Conservation (phyloP, 2,329 filamentous ascomycete genomes). For the Mariannaea sp. region DNA sequence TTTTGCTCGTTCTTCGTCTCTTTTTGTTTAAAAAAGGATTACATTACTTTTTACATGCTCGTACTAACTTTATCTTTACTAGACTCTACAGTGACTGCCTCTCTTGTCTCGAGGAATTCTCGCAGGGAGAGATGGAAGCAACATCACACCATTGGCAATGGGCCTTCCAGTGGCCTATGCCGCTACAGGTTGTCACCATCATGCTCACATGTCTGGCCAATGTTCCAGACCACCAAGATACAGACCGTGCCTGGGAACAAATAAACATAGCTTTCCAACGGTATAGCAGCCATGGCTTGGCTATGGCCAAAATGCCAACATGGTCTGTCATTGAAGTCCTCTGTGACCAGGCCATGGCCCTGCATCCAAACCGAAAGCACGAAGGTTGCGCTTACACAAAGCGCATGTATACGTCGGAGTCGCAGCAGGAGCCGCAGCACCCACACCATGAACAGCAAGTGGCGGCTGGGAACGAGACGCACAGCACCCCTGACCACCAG, state of each 20-base stretch:
- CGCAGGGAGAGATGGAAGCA: slow-evolving; percentile 19
- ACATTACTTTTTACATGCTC: not conserved
- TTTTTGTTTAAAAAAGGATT: too few relatives aligned
- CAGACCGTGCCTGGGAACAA: slow-evolving; percentile 25
- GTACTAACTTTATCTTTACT: not conserved
- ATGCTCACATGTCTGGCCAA: slow-evolving; percentile 19
- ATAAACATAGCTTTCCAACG: slow-evolving; percentile 21
- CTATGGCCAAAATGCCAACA: slow-evolving; percentile 23
- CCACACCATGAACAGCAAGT: too few relatives aligned
- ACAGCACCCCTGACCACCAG: slow-evolving; percentile 1
- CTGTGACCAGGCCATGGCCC: slow-evolving; percentile 23
- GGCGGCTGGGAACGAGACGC: not conserved
- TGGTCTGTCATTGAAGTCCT: slow-evolving; percentile 22
- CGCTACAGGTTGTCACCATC: slow-evolving; percentile 20
- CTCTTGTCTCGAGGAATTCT: slow-evolving; percentile 24
- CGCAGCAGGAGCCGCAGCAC: too few relatives aligned
- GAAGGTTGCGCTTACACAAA: slow-evolving; percentile 20
- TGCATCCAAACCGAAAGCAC: slow-evolving; percentile 15
- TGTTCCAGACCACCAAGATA: slow-evolving; percentile 19
- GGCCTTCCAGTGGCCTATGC: slow-evolving; percentile 27
- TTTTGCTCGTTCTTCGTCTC: too few relatives aligned
- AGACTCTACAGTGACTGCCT: slow-evolving; percentile 27
- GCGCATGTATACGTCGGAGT: slow-evolving; percentile 11
- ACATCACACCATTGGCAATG: slow-evolving; percentile 23
- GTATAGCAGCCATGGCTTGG: slow-evolving; percentile 24